Evolutionary conservation across 2,329 filamentous ascomycete genomes (phyloP), one percentile per base, ranked within the genome.

Genomic region (Huntiella abstrusa): DNA sequence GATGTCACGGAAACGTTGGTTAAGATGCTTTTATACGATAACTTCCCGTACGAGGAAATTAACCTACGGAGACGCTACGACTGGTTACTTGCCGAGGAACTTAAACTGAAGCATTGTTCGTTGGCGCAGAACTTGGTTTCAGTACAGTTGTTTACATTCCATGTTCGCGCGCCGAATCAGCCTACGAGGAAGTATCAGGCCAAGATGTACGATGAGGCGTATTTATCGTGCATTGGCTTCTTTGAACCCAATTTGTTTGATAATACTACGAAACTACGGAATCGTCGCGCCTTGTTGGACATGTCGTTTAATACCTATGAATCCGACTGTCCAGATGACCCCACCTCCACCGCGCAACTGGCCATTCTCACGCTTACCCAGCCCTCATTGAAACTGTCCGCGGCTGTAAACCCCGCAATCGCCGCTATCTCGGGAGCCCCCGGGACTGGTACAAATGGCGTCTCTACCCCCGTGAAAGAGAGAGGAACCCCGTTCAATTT

Each of bases 21-120:
- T 59, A 94, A 91, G 64, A 96, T 96, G 88, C 86, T 96, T 81
- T 74, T 98, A 2, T 86, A 82, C 61, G 87, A 95, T 59, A 82
- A 91, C 55, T 95, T 98, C 55, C 88, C 92, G 4, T 98, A 98
- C 59, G 73, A 81, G 41, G 87, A 95, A 15, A 92, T 98, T 63
- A 94, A 98, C 58, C 68, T 98, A 22, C 79, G 77, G 59, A 74
- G 86, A 46, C 76, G 91, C 41, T 92, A 95, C 56, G 91, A 98
- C 59, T 95, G 88, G 54, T 64, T 96, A 34, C 70, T 98, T 17
- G 88, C 88, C 1, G 91, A 98, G 61, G 91, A 98, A 64, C 68
- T 98, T 49, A 98, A 98, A 67, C 83, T 81, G 54, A 93, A 86
- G 58, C 80, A 84, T 57, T 93, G 85, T 59, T 94, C 86, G 3